These are phyloP conservation scores for Calamus simplicifolius DNA, from an alignment of 176 grass and related monocot species.

Conservation along the genomic window DNA sequence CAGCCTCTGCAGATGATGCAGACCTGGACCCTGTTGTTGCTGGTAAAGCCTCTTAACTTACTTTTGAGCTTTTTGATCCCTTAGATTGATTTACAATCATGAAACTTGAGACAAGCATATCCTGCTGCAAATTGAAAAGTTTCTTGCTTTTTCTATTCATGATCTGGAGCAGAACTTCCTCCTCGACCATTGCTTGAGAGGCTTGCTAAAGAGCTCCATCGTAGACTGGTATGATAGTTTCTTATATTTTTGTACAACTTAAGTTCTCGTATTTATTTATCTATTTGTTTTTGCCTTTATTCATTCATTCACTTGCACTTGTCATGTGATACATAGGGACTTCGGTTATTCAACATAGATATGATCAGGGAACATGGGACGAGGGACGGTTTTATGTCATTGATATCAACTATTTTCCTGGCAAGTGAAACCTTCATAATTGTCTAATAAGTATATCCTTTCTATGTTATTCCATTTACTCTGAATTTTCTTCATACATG, in stretches of 20 bases:
- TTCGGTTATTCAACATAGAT: slow-evolving; percentile 93
- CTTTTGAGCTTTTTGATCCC: neutral
- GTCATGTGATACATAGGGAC: slow-evolving; percentile 35
- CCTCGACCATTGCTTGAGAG: slow-evolving; percentile 72
- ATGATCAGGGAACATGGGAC: slow-evolving; percentile 87
- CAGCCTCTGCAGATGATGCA: slow-evolving; percentile 66
- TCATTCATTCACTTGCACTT: too few species aligned
- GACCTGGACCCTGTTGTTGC: slow-evolving; percentile 73
- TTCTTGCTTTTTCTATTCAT: slow-evolving; percentile 26
- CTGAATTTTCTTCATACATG: too few species aligned
- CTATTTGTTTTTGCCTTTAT: too few species aligned
- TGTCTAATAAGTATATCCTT: too few species aligned
- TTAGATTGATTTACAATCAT: too few species aligned
- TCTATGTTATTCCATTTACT: too few species aligned
- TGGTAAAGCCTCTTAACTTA: slow-evolving; percentile 45
- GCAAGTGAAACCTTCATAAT: slow-evolving; percentile 21
- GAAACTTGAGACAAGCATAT: too few species aligned
- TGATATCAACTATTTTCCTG: slow-evolving; percentile 98
- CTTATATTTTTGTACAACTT: neutral
- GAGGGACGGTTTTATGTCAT: slow-evolving; percentile 92
- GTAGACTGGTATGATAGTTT: slow-evolving; percentile 45
- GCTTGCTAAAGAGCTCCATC: slow-evolving; percentile 64
- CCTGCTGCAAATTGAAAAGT: neutral
- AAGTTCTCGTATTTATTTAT: too few species aligned
- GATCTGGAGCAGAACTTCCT: slow-evolving; percentile 59